These are phyloP conservation scores for Xerophyta viscosa DNA, from an alignment of 106 monocot species.

Conservation along the genomic window DNA sequence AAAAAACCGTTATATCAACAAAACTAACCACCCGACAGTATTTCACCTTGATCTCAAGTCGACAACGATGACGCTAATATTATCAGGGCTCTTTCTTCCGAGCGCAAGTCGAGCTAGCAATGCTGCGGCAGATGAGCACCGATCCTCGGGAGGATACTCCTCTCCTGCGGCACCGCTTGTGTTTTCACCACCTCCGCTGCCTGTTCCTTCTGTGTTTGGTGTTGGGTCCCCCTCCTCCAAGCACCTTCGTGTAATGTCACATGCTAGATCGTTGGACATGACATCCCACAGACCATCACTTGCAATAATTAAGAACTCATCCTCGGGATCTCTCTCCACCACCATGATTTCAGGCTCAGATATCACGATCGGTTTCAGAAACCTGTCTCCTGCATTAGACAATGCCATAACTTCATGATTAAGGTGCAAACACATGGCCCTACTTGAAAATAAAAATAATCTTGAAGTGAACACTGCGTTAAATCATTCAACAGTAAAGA, in stretches of 20 bases:
- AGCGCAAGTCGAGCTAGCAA: conserved; percentile 56
- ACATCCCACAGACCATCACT: conserved; percentile 87
- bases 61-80: conserved; percentile 60
- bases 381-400: conserved; percentile 60
- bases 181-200: background rate
- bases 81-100: conserved; percentile 49
- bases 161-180: background rate
- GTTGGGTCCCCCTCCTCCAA: conserved; percentile 29
- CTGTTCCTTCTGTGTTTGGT: background rate
- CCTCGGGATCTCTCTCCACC: conserved; percentile 29
- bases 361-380: conserved; percentile 68
- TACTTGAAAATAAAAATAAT: no score
- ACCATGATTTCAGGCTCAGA: conserved; percentile 52
- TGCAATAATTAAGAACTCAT: conserved; percentile 66
- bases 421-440: no score
- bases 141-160: conserved; percentile 13
- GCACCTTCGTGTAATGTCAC: conserved; percentile 51
- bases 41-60: conserved; percentile 25
- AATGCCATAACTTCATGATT: no score
- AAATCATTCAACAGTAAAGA: no score
- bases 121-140: conserved; percentile 39
- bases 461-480: no score
- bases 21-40: background rate
- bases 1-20: background rate
- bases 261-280: conserved; percentile 53